These are phyloP conservation scores for Gossypium turneri DNA, from an alignment of 345 rosid genomes.

Conservation along the genomic window DNA sequence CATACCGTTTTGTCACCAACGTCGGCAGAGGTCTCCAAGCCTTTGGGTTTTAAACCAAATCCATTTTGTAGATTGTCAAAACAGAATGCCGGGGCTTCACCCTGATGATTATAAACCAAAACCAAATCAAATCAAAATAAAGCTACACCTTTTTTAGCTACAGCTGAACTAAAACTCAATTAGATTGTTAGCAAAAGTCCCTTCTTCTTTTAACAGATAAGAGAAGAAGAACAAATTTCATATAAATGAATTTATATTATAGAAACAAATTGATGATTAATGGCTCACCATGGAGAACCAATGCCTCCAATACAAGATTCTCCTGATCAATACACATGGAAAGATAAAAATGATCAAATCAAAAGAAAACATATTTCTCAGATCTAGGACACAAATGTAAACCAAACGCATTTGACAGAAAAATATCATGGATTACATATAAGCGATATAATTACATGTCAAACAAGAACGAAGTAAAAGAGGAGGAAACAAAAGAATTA, in stretches of 20 bases:
- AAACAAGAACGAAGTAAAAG: constrained; percentile 3
- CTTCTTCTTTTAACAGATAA: background rate
- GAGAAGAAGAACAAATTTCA: background rate
- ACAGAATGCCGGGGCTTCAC: constrained; percentile 72
- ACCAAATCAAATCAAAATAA: constrained; percentile 13
- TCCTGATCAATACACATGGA: constrained; percentile 53
- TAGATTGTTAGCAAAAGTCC: background rate
- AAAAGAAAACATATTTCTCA: constrained; percentile 21
- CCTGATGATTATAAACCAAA: constrained; percentile 41
- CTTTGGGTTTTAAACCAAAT: constrained; percentile 41
- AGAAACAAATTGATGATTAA: constrained; percentile 14
- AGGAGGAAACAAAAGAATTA: background rate
- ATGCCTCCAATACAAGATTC: constrained; percentile 50
- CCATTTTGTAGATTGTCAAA: constrained; percentile 39
- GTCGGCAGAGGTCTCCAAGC: constrained; percentile 30
- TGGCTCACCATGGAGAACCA: constrained; percentile 82
- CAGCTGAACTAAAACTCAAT: background rate
- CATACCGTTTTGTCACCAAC: constrained; percentile 62
- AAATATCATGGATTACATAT: background rate
- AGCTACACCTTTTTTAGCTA: constrained; percentile 8
- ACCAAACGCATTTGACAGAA: background rate
- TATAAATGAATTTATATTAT: background rate
- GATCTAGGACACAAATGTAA: constrained; percentile 30
- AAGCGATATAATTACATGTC: background rate
- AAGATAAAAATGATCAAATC: constrained; percentile 37